Conservation (phyloP, 1,284 basidiomycete genomes). For the Kwoniella shivajii region DNA sequence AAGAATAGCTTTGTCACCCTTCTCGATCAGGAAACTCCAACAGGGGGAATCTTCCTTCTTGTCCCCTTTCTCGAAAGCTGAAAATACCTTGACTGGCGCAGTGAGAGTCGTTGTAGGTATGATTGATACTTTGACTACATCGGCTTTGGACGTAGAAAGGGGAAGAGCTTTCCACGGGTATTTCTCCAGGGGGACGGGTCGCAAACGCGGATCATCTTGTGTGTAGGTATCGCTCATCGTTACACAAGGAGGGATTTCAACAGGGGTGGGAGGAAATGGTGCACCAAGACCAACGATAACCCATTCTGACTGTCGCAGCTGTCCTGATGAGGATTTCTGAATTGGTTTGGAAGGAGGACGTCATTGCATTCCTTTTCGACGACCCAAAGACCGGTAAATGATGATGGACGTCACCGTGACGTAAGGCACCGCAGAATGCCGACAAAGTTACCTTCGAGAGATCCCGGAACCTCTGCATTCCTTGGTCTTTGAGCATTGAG, state of each 20-base stretch:
- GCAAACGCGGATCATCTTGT: constrained; percentile 16
- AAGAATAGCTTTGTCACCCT: constrained; percentile 18
- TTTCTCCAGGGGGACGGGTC: constrained; percentile 10
- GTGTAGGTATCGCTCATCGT: constrained; percentile 13
- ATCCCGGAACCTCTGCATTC: no score
- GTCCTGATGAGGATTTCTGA: no score
- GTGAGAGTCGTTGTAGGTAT: constrained; percentile 17
- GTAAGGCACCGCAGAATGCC: no score
- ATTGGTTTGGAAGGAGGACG: no score
- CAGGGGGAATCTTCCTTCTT: constrained; percentile 15
- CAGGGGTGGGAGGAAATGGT: neutral
- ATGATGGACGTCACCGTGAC: no score
- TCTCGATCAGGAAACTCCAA: constrained; percentile 27
- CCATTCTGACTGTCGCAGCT: no score
- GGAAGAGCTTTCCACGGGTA: constrained; percentile 22
- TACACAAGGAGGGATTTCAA: neutral
- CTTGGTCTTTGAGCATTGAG: no score
- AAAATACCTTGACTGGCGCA: constrained; percentile 13
- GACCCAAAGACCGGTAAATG: no score
- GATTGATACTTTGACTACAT: constrained; percentile 17
- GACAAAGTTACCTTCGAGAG: no score
- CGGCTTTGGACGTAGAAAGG: neutral
- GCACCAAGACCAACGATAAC: no score
- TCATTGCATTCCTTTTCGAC: no score
- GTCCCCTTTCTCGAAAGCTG: constrained; percentile 12